Percentiles rank a stretch among this genome's conserved stretches.
Evolutionary conservation across 495 filamentous ascomycete genomes (phyloP).

Genomic region (Amorphotheca resinae): DNA sequence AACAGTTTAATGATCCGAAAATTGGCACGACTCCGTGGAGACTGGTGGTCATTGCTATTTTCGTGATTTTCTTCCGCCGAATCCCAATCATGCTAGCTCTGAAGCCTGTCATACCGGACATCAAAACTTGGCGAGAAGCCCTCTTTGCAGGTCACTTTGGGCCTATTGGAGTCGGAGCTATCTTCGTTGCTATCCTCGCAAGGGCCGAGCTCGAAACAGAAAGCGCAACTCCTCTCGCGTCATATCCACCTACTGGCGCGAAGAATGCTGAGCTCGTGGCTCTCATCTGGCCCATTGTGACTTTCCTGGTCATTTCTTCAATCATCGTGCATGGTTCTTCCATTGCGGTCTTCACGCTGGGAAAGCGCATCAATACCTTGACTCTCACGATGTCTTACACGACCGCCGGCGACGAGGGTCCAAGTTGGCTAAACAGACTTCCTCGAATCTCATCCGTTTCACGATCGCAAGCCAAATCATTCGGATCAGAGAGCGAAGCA

Average conservation of each 20-base stretch:
- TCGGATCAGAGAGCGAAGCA: slow-evolving; percentile 33
- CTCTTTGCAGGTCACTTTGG: slow-evolving; percentile 98
- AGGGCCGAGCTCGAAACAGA: slow-evolving; percentile 70
- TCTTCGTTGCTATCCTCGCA: slow-evolving; percentile 88
- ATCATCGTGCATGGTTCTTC: slow-evolving; percentile 96
- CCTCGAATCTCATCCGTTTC: slow-evolving; percentile 81
- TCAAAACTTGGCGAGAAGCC: slow-evolving; percentile 97
- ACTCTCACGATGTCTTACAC: slow-evolving; percentile 95
- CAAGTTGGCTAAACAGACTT: slow-evolving; percentile 87
- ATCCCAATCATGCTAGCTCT: slow-evolving; percentile 91
- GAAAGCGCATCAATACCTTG: slow-evolving; percentile 96
- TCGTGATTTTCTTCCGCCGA: slow-evolving; percentile 91
- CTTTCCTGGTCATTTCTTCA: slow-evolving; percentile 86
- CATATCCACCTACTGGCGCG: slow-evolving; percentile 38
- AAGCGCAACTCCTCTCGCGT: slow-evolving; percentile 57
- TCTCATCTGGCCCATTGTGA: slow-evolving; percentile 91
- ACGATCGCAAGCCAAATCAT: slow-evolving; percentile 73
- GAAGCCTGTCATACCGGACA: slow-evolving; percentile 89
- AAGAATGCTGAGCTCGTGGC: slow-evolving; percentile 48
- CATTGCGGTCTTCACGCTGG: slow-evolving; percentile 94
- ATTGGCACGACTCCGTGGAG: slow-evolving; percentile 76
- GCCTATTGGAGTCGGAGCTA: slow-evolving; percentile 93
- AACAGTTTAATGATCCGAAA: slow-evolving; percentile 58
- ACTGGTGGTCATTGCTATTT: slow-evolving; percentile 74
- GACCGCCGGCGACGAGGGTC: slow-evolving; percentile 70